Conservation (phyloP, 805 yeast genomes). For the Candida vartiovaarae region DNA sequence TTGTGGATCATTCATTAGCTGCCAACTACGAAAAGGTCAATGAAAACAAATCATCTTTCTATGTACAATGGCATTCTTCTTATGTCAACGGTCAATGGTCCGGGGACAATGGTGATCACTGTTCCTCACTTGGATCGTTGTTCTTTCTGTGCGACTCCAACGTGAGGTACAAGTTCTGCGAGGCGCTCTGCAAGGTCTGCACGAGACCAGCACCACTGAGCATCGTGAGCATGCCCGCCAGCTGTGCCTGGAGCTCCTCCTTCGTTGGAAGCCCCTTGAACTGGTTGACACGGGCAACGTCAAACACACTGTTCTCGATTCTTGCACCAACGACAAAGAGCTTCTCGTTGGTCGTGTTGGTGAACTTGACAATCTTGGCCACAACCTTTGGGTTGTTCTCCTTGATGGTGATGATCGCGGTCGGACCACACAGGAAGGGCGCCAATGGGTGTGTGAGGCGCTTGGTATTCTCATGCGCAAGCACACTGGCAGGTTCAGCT, state of each 20-base stretch:
- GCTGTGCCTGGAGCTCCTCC: constrained; percentile 68
- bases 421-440: constrained; percentile 74
- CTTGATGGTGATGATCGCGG: constrained; percentile 67
- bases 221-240: constrained; percentile 76
- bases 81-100: no score
- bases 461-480: constrained; percentile 37
- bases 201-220: constrained; percentile 88
- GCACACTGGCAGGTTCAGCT: constrained; percentile 65
- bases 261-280: constrained; percentile 72
- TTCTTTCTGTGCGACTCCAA: constrained; percentile 56
- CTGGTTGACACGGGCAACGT: constrained; percentile 42
- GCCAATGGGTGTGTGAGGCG: constrained; percentile 57
- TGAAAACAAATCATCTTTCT: no score
- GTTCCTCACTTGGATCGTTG: constrained; percentile 21
- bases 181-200: constrained; percentile 66
- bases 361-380: constrained; percentile 48
- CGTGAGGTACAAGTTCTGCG: constrained; percentile 65
- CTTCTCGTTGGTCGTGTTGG: constrained; percentile 62
- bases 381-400: constrained; percentile 67
- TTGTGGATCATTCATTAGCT: no score
- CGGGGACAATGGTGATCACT: background rate
- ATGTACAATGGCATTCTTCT: background rate
- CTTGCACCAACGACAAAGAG: constrained; percentile 82
- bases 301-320: constrained; percentile 54
- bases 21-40: no score